Percentiles rank a stretch among this genome's conserved stretches.
These are phyloP conservation scores for Schizophyllum amplum DNA, from an alignment of 1,284 basidiomycete species.

Conservation along the genomic window DNA sequence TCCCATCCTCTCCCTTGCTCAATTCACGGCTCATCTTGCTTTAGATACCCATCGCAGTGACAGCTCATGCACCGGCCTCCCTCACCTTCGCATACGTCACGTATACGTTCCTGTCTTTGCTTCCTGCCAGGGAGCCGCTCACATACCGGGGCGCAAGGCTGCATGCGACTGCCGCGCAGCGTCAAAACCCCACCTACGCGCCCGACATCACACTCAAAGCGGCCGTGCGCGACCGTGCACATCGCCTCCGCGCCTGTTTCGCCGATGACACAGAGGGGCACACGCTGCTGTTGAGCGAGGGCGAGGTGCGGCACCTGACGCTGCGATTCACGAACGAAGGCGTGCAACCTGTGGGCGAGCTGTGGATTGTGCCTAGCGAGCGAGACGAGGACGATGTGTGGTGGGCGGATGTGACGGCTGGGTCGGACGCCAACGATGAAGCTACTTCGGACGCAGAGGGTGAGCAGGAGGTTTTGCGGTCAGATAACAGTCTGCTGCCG, in stretches of 20 bases:
- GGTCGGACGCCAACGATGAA: no score
- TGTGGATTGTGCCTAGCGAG: constrained; percentile 56
- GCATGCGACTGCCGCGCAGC: constrained; percentile 61
- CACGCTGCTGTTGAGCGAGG: constrained; percentile 45
- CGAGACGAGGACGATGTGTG: constrained; percentile 42
- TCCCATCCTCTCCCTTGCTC: neutral
- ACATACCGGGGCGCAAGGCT: constrained; percentile 57
- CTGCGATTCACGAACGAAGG: constrained; percentile 61
- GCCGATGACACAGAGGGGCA: constrained; percentile 33
- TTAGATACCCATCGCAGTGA: constrained; percentile 59
- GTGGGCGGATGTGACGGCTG: constrained; percentile 32
- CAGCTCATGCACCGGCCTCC: constrained; percentile 37
- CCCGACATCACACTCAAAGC: constrained; percentile 49
- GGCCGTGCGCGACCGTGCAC: constrained; percentile 51
- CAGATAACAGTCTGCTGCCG: constrained; percentile 46
- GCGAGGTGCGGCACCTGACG: constrained; percentile 47
- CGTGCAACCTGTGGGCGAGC: constrained; percentile 43
- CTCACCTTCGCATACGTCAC: constrained; percentile 47
- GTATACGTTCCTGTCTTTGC: constrained; percentile 62
- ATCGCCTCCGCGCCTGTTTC: constrained; percentile 49
- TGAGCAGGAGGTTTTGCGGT: constrained; percentile 31
- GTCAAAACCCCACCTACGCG: constrained; percentile 56
- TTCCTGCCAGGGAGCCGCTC: constrained; percentile 54
- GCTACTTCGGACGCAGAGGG: neutral
- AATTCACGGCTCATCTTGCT: constrained; percentile 1